Percentiles rank a stretch among this genome's conserved stretches.
phyloP scores from a whole-genome alignment of 31 red algal species.

The Bonnemaisonia californica region DNA sequence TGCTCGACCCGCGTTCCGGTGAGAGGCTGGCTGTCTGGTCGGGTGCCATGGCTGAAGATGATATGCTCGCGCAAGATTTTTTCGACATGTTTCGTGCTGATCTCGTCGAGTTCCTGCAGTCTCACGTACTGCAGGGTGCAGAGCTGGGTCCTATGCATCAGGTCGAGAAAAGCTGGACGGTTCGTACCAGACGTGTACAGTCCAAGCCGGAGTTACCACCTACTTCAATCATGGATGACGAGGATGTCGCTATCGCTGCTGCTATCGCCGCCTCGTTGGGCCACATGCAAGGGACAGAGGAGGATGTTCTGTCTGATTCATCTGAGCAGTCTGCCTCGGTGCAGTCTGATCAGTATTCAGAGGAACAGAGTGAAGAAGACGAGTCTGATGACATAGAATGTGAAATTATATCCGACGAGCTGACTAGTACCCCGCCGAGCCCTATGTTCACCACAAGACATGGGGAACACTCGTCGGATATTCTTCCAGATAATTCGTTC shows the following conservation, averaged over 20 bases:
- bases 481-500: not conserved
- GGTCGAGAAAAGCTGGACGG: conserved; percentile 39
- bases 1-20: conserved; percentile 66
- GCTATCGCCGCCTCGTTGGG: conserved; percentile 46
- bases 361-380: not conserved
- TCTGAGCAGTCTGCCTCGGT: conserved; percentile 8
- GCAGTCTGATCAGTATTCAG: conserved; percentile 12
- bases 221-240: conserved; percentile 54
- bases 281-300: not conserved
- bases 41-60: conserved; percentile 5
- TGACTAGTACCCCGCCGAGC: not conserved
- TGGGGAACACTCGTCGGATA: not conserved
- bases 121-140: conserved; percentile 31
- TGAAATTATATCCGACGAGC: not conserved
- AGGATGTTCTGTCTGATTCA: conserved; percentile 17
- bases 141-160: conserved; percentile 35
- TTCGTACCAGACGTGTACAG: conserved; percentile 35
- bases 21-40: conserved; percentile 70
- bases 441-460: not conserved
- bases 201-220: not conserved
- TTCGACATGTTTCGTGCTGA: conserved; percentile 13
- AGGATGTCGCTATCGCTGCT: conserved; percentile 53
- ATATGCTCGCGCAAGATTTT: conserved; percentile 3
- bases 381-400: not conserved
- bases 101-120: conserved; percentile 21